These are phyloP conservation scores for Aphanomyces astaci DNA, from an alignment of 352 stramenopile species.

Conservation along the genomic window DNA sequence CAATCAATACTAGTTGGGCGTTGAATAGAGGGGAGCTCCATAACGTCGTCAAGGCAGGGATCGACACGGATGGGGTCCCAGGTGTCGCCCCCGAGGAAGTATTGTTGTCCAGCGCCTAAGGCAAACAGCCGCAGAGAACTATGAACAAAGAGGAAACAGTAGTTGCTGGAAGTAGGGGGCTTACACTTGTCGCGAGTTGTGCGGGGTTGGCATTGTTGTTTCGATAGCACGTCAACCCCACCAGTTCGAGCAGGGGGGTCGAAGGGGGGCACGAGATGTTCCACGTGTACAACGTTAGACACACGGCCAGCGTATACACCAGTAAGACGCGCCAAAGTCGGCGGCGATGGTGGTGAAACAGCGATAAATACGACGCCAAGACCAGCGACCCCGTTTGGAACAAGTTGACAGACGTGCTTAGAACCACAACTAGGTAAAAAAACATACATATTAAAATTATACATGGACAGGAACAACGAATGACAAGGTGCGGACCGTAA, in stretches of 20 bases:
- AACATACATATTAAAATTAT: no score
- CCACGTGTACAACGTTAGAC: slow-evolving; percentile 65
- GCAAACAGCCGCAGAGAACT: not conserved
- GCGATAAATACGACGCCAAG: slow-evolving; percentile 64
- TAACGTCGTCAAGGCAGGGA: slow-evolving; percentile 55
- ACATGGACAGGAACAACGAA: not conserved
- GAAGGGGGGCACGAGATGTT: slow-evolving; percentile 57
- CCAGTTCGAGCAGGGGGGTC: slow-evolving; percentile 39
- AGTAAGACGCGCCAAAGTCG: slow-evolving; percentile 74
- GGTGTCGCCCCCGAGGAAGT: slow-evolving; percentile 12
- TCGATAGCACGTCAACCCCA: slow-evolving; percentile 64
- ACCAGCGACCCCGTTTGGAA: slow-evolving; percentile 79
- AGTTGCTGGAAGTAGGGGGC: no score
- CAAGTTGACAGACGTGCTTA: slow-evolving; percentile 74
- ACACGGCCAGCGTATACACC: slow-evolving; percentile 57
- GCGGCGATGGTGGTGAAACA: slow-evolving; percentile 73
- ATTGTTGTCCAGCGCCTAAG: not conserved
- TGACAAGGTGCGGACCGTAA: slow-evolving; percentile 36
- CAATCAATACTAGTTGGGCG: slow-evolving; percentile 75
- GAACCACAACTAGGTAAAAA: slow-evolving; percentile 62
- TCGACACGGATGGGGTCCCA: slow-evolving; percentile 9
- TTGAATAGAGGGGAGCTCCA: slow-evolving; percentile 71
- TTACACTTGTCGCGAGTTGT: no score
- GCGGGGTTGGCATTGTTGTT: not conserved
- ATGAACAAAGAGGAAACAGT: no score